These are phyloP conservation scores for Starmerella potacharoeniae DNA, from an alignment of 805 yeast genomes.

Conservation along the genomic window DNA sequence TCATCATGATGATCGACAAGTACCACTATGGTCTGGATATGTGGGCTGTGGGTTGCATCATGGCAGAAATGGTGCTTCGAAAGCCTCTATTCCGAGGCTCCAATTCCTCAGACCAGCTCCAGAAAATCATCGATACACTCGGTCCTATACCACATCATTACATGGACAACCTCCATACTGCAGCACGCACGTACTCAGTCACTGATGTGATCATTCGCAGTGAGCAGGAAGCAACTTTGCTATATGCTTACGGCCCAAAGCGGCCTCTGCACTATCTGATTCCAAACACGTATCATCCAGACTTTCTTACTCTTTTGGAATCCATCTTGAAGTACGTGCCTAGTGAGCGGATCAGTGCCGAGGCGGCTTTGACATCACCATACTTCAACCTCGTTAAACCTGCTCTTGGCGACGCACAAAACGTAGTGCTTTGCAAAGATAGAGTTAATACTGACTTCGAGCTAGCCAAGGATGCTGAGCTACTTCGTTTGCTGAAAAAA, in stretches of 20 bases:
- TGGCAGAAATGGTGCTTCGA: conserved; percentile 74
- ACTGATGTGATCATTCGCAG: neutral
- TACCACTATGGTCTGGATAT: conserved; percentile 48
- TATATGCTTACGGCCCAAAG: neutral
- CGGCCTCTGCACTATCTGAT: conserved; percentile 7
- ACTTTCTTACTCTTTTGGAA: conserved; percentile 36
- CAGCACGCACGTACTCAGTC: too few species aligned
- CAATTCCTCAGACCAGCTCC: conserved; percentile 58
- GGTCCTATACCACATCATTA: conserved; percentile 49
- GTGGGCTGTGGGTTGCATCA: conserved; percentile 90
- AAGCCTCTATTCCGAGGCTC: conserved; percentile 71
- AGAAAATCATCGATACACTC: conserved; percentile 52
- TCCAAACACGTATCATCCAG: conserved; percentile 6
- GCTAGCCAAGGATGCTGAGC: neutral
- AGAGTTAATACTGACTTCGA: conserved; percentile 11
- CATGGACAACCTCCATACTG: neutral
- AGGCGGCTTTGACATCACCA: conserved; percentile 45
- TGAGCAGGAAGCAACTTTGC: neutral
- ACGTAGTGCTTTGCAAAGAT: neutral
- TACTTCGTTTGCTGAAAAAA: neutral
- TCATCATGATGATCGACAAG: conserved; percentile 37
- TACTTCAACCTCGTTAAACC: conserved; percentile 47
- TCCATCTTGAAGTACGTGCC: conserved; percentile 57
- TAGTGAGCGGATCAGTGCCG: conserved; percentile 41
- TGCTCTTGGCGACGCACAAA: conserved; percentile 12